phyloP scores from a whole-genome alignment of 2,329 filamentous ascomycete genomes.

The Penicillium sp. region DNA sequence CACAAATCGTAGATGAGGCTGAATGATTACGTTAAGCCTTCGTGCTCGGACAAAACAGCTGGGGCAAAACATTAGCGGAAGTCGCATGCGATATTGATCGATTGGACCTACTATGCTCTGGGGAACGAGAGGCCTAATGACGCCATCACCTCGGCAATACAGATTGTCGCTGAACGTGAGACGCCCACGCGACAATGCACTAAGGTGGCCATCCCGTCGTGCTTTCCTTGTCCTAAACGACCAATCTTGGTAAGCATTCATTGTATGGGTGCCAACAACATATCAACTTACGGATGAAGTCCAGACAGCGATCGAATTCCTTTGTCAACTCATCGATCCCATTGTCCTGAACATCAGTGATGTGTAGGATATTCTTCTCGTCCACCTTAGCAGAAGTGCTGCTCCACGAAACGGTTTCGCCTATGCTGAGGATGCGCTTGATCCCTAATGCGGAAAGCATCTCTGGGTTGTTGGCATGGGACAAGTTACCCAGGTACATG shows the following conservation, averaged over 20 bases:
- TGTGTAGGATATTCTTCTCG: slow-evolving; percentile 68
- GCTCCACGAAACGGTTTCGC: slow-evolving; percentile 78
- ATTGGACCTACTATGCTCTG: slow-evolving; percentile 61
- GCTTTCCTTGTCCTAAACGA: slow-evolving; percentile 76
- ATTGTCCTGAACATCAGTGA: slow-evolving; percentile 89
- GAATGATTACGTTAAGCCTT: slow-evolving; percentile 92
- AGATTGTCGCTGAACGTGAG: slow-evolving; percentile 89
- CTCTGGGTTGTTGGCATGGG: slow-evolving; percentile 87
- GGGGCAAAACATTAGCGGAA: no score
- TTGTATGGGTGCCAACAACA: no score
- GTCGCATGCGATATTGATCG: no score
- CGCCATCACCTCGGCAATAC: slow-evolving; percentile 95
- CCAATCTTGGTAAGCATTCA: no score
- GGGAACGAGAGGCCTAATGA: slow-evolving; percentile 72
- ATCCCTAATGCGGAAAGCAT: slow-evolving; percentile 74
- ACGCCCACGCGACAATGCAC: slow-evolving; percentile 98
- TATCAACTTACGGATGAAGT: slow-evolving; percentile 71
- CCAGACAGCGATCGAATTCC: slow-evolving; percentile 75
- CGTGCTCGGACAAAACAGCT: slow-evolving; percentile 86
- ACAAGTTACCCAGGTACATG: slow-evolving; percentile 90
- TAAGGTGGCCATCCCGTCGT: slow-evolving; percentile 70
- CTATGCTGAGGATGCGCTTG: slow-evolving; percentile 78
- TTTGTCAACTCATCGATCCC: slow-evolving; percentile 83
- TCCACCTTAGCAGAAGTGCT: no score
- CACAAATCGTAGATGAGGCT: slow-evolving; percentile 86